A percentile compares a stretch with the other conserved stretches of the same genome.
Evolutionary conservation across 306 rosid species (phyloP).

Genomic region (Erythrophleum fordii): DNA sequence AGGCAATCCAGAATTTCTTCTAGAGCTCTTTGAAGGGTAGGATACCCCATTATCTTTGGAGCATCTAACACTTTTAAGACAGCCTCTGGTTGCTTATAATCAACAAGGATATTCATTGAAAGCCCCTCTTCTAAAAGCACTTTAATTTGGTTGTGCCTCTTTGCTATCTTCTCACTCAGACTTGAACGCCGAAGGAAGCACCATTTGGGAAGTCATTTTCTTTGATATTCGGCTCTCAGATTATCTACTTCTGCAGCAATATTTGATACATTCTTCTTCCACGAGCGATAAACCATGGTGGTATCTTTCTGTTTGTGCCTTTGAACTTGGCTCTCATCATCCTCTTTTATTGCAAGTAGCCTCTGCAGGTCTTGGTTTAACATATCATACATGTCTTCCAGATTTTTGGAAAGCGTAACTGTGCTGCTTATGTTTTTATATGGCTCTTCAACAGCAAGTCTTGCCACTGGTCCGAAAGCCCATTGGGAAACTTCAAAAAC

Average conservation of each 20-base stretch:
- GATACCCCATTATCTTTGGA: background rate
- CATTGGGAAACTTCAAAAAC: background rate
- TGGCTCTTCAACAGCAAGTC: background rate
- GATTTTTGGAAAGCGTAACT: slow-evolving; percentile 13
- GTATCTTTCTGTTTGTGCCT: slow-evolving; percentile 27
- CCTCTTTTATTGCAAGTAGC: slow-evolving; percentile 24
- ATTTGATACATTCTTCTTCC: slow-evolving; percentile 29
- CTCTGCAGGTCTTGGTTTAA: background rate
- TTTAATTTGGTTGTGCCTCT: background rate
- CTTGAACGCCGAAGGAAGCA: background rate
- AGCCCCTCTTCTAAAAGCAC: background rate
- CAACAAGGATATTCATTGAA: background rate
- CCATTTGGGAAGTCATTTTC: background rate
- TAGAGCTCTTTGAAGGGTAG: background rate
- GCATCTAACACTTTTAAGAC: background rate
- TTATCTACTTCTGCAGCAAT: background rate
- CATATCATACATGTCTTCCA: background rate
- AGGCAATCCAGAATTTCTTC: background rate
- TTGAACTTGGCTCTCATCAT: slow-evolving; percentile 26
- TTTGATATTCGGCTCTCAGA: slow-evolving; percentile 3
- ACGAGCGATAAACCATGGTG: slow-evolving; percentile 28
- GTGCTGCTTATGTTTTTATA: background rate
- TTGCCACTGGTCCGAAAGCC: background rate
- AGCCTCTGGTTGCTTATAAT: background rate
- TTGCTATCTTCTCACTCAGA: slow-evolving; percentile 6